Evolutionary conservation across 164 flowering plant genomes (phyloP).

Genomic region (Paratinospora sagittata): DNA sequence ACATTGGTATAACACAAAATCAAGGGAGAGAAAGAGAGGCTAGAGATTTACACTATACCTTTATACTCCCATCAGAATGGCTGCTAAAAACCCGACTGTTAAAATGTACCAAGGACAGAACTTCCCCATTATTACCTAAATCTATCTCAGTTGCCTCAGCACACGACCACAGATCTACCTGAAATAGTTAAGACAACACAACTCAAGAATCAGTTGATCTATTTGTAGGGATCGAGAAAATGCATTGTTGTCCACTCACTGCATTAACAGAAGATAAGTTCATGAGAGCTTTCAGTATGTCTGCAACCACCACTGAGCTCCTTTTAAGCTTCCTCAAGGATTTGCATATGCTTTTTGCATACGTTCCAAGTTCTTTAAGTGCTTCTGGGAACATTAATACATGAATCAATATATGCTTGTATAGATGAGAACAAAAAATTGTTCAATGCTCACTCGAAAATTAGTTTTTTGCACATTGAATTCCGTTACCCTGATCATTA

Average conservation of each 20-base stretch:
- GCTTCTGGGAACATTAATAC: slow-evolving; percentile 35
- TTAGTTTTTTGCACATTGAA: background rate
- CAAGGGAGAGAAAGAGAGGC: background rate
- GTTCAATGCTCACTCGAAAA: background rate
- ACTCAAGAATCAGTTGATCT: background rate
- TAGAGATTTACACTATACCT: slow-evolving; percentile 30
- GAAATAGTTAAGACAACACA: slow-evolving; percentile 10
- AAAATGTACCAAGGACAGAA: slow-evolving; percentile 44
- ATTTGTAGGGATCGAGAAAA: background rate
- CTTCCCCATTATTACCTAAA: slow-evolving; percentile 46
- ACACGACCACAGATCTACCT: slow-evolving; percentile 66
- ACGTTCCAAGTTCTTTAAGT: slow-evolving; percentile 42
- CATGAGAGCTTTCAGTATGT: slow-evolving; percentile 52
- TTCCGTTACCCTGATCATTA: slow-evolving; percentile 42
- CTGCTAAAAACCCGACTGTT: slow-evolving; percentile 50
- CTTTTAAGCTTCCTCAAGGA: slow-evolving; percentile 57
- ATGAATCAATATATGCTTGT: background rate
- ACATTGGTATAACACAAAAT: background rate
- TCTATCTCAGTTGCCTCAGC: slow-evolving; percentile 45
- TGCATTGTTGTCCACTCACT: slow-evolving; percentile 35
- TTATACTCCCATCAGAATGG: slow-evolving; percentile 75
- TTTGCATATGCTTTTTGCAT: slow-evolving; percentile 59
- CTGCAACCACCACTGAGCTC: slow-evolving; percentile 36
- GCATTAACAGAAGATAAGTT: slow-evolving; percentile 58
- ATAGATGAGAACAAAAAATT: background rate